Evolutionary conservation across 257 asterid species (phyloP).

Genomic region (Rehmannia glutinosa): DNA sequence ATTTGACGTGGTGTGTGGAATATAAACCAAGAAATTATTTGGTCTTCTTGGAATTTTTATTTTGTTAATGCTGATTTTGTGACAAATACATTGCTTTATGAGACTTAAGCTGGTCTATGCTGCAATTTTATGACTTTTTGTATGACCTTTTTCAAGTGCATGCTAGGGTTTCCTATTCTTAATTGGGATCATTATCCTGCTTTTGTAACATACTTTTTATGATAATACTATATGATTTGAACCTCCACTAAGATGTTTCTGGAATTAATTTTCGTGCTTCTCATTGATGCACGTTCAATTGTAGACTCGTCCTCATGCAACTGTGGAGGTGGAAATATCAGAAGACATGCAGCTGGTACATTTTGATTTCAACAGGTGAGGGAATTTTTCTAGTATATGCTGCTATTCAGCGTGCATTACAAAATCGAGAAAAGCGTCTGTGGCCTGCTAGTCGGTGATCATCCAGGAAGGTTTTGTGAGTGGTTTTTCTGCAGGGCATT

Average conservation of each 20-base stretch:
- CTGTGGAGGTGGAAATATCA: constrained; percentile 95
- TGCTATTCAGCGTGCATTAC: neutral
- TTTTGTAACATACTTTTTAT: no score
- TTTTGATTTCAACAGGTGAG: constrained; percentile 87
- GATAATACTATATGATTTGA: no score
- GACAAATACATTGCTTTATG: neutral
- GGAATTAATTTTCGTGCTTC: neutral
- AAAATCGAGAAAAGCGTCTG: no score
- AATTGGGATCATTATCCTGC: neutral
- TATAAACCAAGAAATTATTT: no score
- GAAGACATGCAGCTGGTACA: constrained; percentile 98
- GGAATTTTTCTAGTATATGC: neutral
- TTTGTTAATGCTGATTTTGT: neutral
- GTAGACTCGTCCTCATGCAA: constrained; percentile 97
- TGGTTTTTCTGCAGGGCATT: neutral
- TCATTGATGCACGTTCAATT: constrained; percentile 14
- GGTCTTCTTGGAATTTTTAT: no score
- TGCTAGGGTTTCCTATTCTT: neutral
- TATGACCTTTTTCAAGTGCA: neutral
- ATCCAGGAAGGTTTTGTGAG: no score
- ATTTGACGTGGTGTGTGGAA: no score
- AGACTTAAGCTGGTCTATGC: neutral
- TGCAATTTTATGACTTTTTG: neutral
- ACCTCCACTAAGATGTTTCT: neutral
- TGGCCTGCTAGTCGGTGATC: no score